These are phyloP conservation scores for Penicillium sp. DNA, from an alignment of 2,329 filamentous ascomycete species.

Conservation along the genomic window DNA sequence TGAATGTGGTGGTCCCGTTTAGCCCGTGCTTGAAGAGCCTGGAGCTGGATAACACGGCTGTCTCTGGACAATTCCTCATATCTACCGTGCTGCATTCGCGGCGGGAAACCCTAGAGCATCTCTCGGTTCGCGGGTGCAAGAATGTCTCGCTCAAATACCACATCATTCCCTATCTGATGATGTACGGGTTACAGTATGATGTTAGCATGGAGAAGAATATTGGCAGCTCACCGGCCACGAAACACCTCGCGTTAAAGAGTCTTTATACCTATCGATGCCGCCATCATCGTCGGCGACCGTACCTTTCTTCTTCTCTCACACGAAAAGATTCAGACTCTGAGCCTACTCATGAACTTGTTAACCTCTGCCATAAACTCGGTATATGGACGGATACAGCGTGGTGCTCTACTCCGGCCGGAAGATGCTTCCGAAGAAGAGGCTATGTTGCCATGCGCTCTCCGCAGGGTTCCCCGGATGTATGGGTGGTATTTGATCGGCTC, in stretches of 20 bases:
- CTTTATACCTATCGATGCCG: conserved; percentile 66
- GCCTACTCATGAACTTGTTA: conserved; percentile 64
- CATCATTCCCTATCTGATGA: conserved; percentile 62
- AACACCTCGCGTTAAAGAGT: conserved; percentile 60
- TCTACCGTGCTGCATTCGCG: conserved; percentile 60
- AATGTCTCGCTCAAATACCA: conserved; percentile 69
- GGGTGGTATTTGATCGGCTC: conserved; percentile 65
- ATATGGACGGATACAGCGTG: conserved; percentile 67
- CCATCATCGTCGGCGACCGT: conserved; percentile 65
- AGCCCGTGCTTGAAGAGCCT: conserved; percentile 61
- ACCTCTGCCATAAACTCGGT: conserved; percentile 61
- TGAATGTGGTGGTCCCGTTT: conserved; percentile 61
- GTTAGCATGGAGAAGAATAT: conserved; percentile 50
- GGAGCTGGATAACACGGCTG: conserved; percentile 65
- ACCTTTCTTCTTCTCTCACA: conserved; percentile 60
- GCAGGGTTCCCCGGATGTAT: conserved; percentile 61
- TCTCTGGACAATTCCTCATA: conserved; percentile 62
- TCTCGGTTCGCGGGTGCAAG: conserved; percentile 67
- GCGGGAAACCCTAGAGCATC: conserved; percentile 60
- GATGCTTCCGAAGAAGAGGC: conserved; percentile 61
- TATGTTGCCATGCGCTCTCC: conserved; percentile 62
- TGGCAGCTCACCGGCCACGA: conserved; percentile 37
- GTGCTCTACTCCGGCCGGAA: conserved; percentile 63
- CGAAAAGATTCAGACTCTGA: conserved; percentile 65
- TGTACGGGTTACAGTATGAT: conserved; percentile 51